These are phyloP conservation scores for Sutorius australiensis DNA, from an alignment of 768 basidiomycete genomes.

Conservation along the genomic window DNA sequence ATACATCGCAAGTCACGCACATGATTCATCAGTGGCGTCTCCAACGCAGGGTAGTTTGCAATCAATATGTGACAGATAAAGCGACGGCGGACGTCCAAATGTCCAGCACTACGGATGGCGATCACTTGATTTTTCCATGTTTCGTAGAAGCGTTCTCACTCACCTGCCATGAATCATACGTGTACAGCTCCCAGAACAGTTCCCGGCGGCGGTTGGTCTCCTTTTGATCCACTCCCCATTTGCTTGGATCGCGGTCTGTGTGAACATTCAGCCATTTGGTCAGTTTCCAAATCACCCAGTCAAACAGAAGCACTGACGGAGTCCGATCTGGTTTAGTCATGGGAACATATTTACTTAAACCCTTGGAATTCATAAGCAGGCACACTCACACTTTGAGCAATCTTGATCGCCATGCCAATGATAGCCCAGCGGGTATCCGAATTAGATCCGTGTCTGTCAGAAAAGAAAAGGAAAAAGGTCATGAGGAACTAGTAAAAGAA, in stretches of 20 bases:
- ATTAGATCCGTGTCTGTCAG: conserved; percentile 63
- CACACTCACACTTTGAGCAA: conserved; percentile 62
- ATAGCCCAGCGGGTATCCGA: conserved; percentile 65
- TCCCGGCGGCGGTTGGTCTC: conserved; percentile 64
- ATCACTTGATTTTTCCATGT: conserved; percentile 26
- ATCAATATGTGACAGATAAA: conserved; percentile 63
- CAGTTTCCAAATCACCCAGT: background rate
- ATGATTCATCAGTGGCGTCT: conserved; percentile 53
- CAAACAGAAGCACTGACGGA: conserved; percentile 45
- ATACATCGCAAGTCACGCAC: conserved; percentile 36
- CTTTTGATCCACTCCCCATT: conserved; percentile 52
- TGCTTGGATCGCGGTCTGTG: conserved; percentile 66
- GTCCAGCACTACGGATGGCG: conserved; percentile 56
- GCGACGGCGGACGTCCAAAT: conserved; percentile 66
- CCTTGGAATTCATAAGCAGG: conserved; percentile 7
- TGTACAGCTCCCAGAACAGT: conserved; percentile 60
- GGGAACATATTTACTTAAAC: conserved; percentile 1
- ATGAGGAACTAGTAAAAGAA: conserved; percentile 51
- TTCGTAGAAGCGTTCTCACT: background rate
- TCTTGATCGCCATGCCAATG: conserved; percentile 66
- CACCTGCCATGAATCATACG: conserved; percentile 36
- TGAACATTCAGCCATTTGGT: conserved; percentile 1
- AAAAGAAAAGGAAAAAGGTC: conserved; percentile 66
- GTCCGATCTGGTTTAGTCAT: conserved; percentile 50
- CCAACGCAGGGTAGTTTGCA: conserved; percentile 55